Base-by-base conservation (phyloP, 2,329 filamentous ascomycete genomes). In the Fusarium domesticum region DNA sequence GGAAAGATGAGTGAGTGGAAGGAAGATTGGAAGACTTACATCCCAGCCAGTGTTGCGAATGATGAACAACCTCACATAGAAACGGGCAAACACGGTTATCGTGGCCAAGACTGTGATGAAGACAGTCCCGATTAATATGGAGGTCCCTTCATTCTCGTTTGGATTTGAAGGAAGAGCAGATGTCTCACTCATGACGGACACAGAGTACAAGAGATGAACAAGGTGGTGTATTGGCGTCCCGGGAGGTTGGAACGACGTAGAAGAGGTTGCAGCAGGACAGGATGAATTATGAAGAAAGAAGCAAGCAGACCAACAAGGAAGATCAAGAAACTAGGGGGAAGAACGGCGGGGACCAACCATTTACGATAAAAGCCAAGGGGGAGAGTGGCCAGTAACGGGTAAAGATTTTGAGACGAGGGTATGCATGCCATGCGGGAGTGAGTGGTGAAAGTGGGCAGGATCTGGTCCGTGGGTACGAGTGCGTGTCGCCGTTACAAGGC, bases 1-100 rank as follows among this genome's bases (percentile, higher is more conserved):
- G 23, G 30, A 12, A 39, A 33, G 17, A 11, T 20, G 6, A 28
- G 17, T 5, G 8, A 12, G 30, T 25, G 14, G 11, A 14, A 11
- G 38, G 6, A 11, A n/a, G n/a, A 39, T 19, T 2, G 14, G 18
- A 4, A 33, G 32, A 55, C 64, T 43, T 48, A 66, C 76, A 62
- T 80, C 77, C 18, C 64, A 52, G 2, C 75, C 74, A 35, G 73
- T 64, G 19, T 70, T 71, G 18, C 68, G 72, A 35, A 79, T 65
- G 58, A 78, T 69, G 10, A 59, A 54, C 3, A 68, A 18, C 10
- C 76, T 68, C 18, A 77, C 76, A 45, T 73, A 75, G 25, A 70
- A 56, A 20, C 74, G 68, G n/a, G 70, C 57, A 5, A 66, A 6
- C 2, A 75, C 69, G 1, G 65, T 58, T 8, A 73, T 37, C 0